Evolutionary conservation across 345 rosid genomes (phyloP).

Genomic region (Adansonia digitata): DNA sequence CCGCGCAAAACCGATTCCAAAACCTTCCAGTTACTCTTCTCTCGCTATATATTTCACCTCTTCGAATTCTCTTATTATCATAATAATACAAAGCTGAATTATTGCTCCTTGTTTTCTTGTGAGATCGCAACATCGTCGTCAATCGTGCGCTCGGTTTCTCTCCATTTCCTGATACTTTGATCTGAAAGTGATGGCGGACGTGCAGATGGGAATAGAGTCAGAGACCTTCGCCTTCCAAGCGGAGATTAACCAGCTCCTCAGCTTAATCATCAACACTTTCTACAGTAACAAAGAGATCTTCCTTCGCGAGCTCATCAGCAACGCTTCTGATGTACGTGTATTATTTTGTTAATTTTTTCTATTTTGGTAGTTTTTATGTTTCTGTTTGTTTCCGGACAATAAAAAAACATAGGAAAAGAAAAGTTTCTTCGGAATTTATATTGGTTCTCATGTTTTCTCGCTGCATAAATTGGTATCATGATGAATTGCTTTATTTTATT

Average conservation of each 20-base stretch:
- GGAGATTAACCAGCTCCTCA: constrained; percentile 34
- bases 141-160: background rate
- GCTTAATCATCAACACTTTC: constrained; percentile 33
- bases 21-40: background rate
- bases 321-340: constrained; percentile 12
- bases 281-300: constrained; percentile 26
- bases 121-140: background rate
- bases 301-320: constrained; percentile 16
- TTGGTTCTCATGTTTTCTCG: background rate
- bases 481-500: background rate
- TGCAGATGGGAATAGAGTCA: background rate
- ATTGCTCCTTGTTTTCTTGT: background rate
- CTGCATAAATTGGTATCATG: background rate
- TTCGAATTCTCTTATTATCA: too few relatives aligned
- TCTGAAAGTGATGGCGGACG: background rate
- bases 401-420: background rate
- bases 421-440: background rate
- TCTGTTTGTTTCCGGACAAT: background rate
- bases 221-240: constrained; percentile 32
- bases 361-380: background rate
- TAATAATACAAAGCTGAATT: background rate
- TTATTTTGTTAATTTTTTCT: background rate
- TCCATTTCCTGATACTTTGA: background rate
- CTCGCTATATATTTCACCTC: background rate
- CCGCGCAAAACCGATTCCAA: constrained; percentile 5